A percentile compares a stretch with the other conserved stretches of the same genome.
phyloP scores from a whole-genome alignment of 345 rosid species.

The Hirschfeldia incana region DNA sequence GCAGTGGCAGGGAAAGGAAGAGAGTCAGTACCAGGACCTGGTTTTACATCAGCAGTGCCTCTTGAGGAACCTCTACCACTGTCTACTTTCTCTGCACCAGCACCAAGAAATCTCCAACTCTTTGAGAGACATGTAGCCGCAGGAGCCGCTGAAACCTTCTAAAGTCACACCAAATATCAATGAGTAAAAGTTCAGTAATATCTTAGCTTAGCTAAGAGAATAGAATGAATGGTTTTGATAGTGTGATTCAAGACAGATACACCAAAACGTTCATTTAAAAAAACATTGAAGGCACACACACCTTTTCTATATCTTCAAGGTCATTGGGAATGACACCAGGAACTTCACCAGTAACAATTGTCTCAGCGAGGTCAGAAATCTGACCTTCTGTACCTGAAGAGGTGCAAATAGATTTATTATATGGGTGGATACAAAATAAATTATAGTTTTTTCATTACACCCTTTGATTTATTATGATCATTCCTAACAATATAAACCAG shows the following conservation, averaged over 20 bases:
- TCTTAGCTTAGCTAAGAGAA: not conserved
- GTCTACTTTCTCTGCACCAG: conserved; percentile 33
- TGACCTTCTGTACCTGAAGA: conserved; percentile 70
- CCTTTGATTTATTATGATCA: not conserved
- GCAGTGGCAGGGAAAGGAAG: conserved; percentile 34
- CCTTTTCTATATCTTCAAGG: conserved; percentile 32
- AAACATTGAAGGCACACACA: conserved; percentile 5
- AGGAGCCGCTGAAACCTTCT: conserved; percentile 28
- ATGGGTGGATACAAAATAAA: not conserved
- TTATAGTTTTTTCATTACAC: not conserved
- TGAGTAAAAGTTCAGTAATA: not conserved
- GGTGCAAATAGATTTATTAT: not conserved
- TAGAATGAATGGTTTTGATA: not conserved
- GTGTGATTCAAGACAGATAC: not conserved
- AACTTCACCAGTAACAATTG: conserved; percentile 62
- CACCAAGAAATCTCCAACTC: conserved; percentile 31
- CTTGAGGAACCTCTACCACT: conserved; percentile 19
- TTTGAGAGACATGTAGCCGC: conserved; percentile 22
- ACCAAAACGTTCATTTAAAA: not conserved
- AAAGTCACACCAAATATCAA: conserved; percentile 1
- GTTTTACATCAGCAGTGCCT: conserved; percentile 43
- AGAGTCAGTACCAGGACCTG: conserved; percentile 38
- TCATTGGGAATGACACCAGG: conserved; percentile 26
- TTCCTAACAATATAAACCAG: not conserved
- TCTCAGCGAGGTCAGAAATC: conserved; percentile 69